phyloP scores from a whole-genome alignment of 164 flowering plant species.

The Berberis thunbergii region DNA sequence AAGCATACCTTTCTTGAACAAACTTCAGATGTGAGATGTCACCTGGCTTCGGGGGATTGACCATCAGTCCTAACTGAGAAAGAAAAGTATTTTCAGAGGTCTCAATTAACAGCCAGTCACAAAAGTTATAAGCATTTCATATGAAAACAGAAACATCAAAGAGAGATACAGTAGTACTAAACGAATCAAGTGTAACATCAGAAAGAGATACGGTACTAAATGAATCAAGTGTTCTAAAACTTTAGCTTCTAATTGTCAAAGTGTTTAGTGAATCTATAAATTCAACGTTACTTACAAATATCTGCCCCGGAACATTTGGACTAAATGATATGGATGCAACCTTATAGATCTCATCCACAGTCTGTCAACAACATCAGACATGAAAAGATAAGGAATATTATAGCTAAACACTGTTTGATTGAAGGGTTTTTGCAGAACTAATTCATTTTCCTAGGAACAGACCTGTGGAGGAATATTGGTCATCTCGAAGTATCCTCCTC shows the following conservation, averaged over 20 bases:
- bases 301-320: constrained; percentile 96
- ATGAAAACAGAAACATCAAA: neutral
- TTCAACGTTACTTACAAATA: constrained; percentile 58
- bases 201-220: neutral
- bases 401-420: neutral
- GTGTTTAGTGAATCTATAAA: neutral
- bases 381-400: constrained; percentile 7
- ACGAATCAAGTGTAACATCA: neutral
- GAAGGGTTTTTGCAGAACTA: neutral
- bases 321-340: constrained; percentile 89
- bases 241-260: too few relatives aligned
- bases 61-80: constrained; percentile 87
- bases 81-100: constrained; percentile 3
- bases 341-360: constrained; percentile 94
- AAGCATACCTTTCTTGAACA: constrained; percentile 57
- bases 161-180: neutral
- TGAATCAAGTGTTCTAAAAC: too few relatives aligned
- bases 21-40: constrained; percentile 75
- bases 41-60: constrained; percentile 91
- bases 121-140: neutral
- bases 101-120: neutral
- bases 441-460: constrained; percentile 6
- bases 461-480: constrained; percentile 90
- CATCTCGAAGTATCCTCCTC: constrained; percentile 99
- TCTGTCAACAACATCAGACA: constrained; percentile 39